Conservation (phyloP, 805 yeast genomes). For the Suhomyces emberorum region DNA sequence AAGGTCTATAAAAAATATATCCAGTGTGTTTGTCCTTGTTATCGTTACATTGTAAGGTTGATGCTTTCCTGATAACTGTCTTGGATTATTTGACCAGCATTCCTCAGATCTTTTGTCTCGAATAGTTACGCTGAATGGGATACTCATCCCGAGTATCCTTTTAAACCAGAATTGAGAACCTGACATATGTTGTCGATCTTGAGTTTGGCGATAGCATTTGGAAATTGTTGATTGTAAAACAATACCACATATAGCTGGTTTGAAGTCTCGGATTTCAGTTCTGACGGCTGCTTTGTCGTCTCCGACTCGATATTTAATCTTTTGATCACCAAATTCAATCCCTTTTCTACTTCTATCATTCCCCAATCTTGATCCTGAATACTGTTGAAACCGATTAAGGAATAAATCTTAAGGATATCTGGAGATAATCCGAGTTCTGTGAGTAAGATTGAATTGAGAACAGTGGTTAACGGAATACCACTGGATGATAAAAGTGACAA, state of each 20-base stretch:
- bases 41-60: too few relatives aligned
- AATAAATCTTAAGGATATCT: conserved; percentile 33
- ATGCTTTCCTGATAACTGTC: too few relatives aligned
- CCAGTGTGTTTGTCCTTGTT: too few relatives aligned
- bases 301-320: conserved; percentile 12
- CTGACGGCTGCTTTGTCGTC: too few relatives aligned
- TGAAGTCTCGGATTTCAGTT: conserved; percentile 1
- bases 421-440: conserved; percentile 14
- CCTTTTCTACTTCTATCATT: conserved; percentile 26
- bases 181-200: conserved; percentile 29
- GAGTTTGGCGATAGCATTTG: conserved; percentile 34
- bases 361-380: conserved; percentile 25
- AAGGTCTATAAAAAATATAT: too few relatives aligned
- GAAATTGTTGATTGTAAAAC: conserved; percentile 26
- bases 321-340: conserved; percentile 26
- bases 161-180: conserved; percentile 32
- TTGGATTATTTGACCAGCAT: too few relatives aligned
- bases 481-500: conserved; percentile 33
- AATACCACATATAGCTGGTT: conserved; percentile 27
- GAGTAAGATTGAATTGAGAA: conserved; percentile 18
- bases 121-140: too few relatives aligned
- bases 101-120: too few relatives aligned
- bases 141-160: conserved; percentile 23
- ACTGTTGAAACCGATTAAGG: conserved; percentile 33
- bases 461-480: conserved; percentile 42